A percentile compares a stretch with the other conserved stretches of the same genome.
Evolutionary conservation across 192 early-diverging fungal genomes (phyloP).

Genomic region (Podochytrium sp.): DNA sequence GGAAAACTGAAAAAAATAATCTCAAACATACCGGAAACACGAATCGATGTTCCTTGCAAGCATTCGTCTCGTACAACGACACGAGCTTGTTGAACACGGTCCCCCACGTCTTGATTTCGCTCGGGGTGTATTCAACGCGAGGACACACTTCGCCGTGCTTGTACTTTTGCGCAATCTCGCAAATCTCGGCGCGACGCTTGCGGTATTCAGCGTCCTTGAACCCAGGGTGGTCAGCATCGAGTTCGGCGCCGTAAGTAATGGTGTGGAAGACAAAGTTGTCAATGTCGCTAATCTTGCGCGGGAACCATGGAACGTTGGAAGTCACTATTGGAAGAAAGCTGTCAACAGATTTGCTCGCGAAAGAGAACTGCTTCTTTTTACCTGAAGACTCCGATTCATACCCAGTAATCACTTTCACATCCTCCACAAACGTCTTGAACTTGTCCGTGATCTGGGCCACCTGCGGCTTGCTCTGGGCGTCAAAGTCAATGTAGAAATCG

Average conservation of each 20-base stretch:
- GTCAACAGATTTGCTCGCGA: no score
- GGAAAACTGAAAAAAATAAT: constrained; percentile 85
- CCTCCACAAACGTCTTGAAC: constrained; percentile 69
- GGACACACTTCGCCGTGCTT: constrained; percentile 78
- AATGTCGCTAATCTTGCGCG: constrained; percentile 87
- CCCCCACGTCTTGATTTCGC: constrained; percentile 82
- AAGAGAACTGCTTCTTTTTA: background rate
- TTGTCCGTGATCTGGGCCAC: constrained; percentile 64
- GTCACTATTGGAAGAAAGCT: no score
- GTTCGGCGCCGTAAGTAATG: constrained; percentile 83
- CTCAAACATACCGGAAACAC: constrained; percentile 69
- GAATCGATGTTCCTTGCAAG: constrained; percentile 91
- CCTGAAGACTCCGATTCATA: constrained; percentile 45
- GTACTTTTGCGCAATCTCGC: constrained; percentile 80
- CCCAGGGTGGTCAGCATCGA: constrained; percentile 86
- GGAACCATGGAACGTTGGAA: constrained; percentile 84
- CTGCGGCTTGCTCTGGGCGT: constrained; percentile 62
- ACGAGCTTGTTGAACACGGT: constrained; percentile 73
- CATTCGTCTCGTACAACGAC: constrained; percentile 78
- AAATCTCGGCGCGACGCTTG: constrained; percentile 80
- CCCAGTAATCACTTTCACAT: constrained; percentile 68
- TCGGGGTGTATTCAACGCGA: constrained; percentile 75
- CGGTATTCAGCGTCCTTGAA: constrained; percentile 87
- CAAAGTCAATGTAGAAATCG: constrained; percentile 94
- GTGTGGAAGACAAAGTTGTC: constrained; percentile 92